These are phyloP conservation scores for Gracilariopsis chorda DNA, from an alignment of 23 red algal genomes.

Conservation along the genomic window DNA sequence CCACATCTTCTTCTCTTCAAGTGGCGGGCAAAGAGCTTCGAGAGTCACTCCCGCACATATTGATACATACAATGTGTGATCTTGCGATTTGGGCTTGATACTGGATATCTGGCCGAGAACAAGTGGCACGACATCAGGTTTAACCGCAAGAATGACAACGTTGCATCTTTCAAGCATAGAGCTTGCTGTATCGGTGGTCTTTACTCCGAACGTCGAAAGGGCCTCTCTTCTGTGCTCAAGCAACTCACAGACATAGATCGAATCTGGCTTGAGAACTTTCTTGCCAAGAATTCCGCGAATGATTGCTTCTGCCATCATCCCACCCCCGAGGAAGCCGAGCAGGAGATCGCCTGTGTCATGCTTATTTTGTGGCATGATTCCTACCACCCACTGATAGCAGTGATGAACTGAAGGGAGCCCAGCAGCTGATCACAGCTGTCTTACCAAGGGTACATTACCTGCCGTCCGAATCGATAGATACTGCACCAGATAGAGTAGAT, in stretches of 20 bases:
- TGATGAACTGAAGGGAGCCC: no score
- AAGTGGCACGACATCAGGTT: constrained; percentile 63
- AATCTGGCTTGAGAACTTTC: constrained; percentile 20
- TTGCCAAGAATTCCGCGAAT: constrained; percentile 74
- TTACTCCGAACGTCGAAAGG: constrained; percentile 31
- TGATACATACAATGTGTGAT: constrained; percentile 53
- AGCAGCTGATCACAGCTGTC: no score
- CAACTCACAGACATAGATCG: constrained; percentile 73
- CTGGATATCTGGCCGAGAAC: constrained; percentile 6
- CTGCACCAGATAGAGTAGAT: no score
- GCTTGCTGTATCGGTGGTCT: neutral
- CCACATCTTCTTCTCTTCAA: neutral
- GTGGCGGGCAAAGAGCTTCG: neutral
- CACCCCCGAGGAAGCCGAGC: constrained; percentile 94
- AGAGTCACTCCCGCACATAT: constrained; percentile 93
- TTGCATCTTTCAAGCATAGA: constrained; percentile 6
- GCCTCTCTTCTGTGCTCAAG: constrained; percentile 16
- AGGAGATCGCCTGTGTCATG: no score
- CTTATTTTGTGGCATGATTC: no score
- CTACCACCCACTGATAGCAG: no score
- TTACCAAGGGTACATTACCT: no score
- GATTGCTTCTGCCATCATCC: constrained; percentile 97
- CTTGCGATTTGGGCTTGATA: neutral
- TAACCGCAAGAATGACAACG: constrained; percentile 74
- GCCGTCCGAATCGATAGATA: no score